Base-by-base conservation (phyloP, 306 rosid species). In the Alnus glutinosa region DNA sequence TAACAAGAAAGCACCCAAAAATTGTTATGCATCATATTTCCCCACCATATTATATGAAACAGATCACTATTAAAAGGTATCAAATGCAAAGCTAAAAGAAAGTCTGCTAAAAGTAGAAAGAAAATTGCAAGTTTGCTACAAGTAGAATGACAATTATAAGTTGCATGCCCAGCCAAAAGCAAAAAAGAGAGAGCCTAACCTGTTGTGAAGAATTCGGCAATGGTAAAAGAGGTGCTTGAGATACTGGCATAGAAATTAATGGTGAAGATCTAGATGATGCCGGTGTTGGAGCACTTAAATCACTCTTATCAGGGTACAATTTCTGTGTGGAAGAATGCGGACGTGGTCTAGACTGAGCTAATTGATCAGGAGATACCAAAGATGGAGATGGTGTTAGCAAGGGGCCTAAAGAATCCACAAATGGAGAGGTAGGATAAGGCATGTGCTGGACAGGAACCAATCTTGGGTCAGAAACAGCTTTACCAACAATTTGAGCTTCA, bases 151-250 rank as follows among this genome's bases (percentile, higher is more conserved):
- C 9, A 66, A 36, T 15, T 7, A 37, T 66, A 39, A 66, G 47
- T 34, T 8, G 4, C 39, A 39, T 23, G 13, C 46, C 73, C 78
- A 9, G 15, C 70, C 44, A 18, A 34, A 72, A 68, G 13, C 8
- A 67, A 52, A 9, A 48, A 47, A 74, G 11, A 4, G 55, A 51
- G 47, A 42, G n/a, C 12, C 86, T 77, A 51, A 90, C 94, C 92
- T 90, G 84, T 77, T 67, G 89, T 69, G 82, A 32, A 11, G 84
- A 75, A 71, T 69, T 80, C 9, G 92, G 94, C 77, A 81, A 80
- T 13, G 90, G 92, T n/a, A 90, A 86, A 50, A 87, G 57, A 61
- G 93, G 86, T 77, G 84, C 83, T 84, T 78, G 89, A 82, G 83
- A 75, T 15, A 70, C 75, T 61, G 80, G 81, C 81, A 77, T 48